These are phyloP conservation scores for Yamagishiella unicocca DNA, from an alignment of 139 green algal species.

Conservation along the genomic window DNA sequence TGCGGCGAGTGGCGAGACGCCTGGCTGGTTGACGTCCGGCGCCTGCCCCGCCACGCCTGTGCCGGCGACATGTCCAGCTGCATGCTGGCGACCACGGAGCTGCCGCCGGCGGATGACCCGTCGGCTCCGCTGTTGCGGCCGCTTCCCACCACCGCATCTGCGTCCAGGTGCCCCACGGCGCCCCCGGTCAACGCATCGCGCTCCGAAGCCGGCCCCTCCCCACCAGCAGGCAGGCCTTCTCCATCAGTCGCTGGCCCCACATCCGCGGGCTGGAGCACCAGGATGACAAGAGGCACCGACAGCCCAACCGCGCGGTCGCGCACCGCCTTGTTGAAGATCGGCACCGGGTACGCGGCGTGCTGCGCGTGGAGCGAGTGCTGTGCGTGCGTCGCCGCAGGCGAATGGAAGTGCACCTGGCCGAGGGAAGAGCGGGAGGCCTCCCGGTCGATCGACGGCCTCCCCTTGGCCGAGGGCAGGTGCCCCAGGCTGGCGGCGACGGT, in stretches of 20 bases:
- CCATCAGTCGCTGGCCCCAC: too few species aligned
- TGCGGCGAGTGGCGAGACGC: too few species aligned
- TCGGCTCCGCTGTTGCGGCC: neutral
- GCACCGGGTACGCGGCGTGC: neutral
- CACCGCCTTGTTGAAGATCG: neutral
- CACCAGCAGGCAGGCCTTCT: too few species aligned
- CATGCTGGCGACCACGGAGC: conserved; percentile 4
- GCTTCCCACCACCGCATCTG: neutral
- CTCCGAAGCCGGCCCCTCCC: too few species aligned
- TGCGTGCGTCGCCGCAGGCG: neutral
- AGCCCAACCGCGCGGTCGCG: neutral
- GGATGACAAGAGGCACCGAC: neutral
- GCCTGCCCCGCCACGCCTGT: neutral
- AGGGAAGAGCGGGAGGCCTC: neutral
- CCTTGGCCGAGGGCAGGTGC: neutral
- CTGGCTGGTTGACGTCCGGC: neutral
- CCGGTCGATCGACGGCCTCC: neutral
- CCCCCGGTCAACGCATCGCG: too few species aligned
- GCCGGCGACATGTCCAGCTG: neutral
- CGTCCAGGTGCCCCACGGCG: too few species aligned
- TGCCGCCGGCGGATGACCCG: neutral
- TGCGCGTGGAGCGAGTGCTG: neutral
- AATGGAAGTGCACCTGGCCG: neutral
- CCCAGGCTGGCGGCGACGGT: neutral
- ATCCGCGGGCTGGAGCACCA: neutral